These are phyloP conservation scores for Malus orientalis DNA, from an alignment of 306 rosid genomes.

Conservation along the genomic window DNA sequence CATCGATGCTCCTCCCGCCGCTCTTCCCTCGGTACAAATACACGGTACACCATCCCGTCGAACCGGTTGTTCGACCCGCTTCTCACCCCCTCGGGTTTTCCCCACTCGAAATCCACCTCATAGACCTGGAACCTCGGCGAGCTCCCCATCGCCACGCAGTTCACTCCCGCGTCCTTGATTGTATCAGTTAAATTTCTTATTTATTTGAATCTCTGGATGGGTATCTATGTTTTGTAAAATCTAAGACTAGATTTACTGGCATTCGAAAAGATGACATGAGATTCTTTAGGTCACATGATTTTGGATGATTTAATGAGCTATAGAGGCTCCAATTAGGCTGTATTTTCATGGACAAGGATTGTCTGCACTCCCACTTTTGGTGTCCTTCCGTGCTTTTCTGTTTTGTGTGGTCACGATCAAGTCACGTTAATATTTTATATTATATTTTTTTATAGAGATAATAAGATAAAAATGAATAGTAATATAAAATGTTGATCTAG, in stretches of 20 bases:
- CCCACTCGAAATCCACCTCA: conserved; percentile 88
- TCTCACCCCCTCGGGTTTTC: conserved; percentile 72
- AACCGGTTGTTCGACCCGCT: conserved; percentile 85
- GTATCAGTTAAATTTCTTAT: background rate
- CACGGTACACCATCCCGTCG: conserved; percentile 59
- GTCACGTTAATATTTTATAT: too few relatives aligned
- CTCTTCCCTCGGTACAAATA: conserved; percentile 77
- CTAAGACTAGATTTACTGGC: background rate
- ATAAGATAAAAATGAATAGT: too few relatives aligned
- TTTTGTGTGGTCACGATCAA: too few relatives aligned
- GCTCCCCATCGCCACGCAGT: conserved; percentile 92
- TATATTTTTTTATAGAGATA: too few relatives aligned
- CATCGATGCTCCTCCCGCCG: conserved; percentile 95
- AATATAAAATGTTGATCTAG: too few relatives aligned
- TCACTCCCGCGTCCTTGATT: conserved; percentile 83
- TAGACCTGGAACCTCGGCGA: conserved; percentile 93
- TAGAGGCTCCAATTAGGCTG: too few relatives aligned
- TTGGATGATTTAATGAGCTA: too few relatives aligned
- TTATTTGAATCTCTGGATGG: background rate
- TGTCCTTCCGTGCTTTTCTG: too few relatives aligned
- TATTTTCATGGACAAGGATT: too few relatives aligned
- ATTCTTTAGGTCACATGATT: background rate
- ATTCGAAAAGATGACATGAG: background rate
- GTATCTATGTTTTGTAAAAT: background rate
- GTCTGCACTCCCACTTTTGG: too few relatives aligned